Percentiles rank a stretch among this genome's conserved stretches.
phyloP scores from a whole-genome alignment of 192 early-diverging fungal species.

The Coemansia sp. region DNA sequence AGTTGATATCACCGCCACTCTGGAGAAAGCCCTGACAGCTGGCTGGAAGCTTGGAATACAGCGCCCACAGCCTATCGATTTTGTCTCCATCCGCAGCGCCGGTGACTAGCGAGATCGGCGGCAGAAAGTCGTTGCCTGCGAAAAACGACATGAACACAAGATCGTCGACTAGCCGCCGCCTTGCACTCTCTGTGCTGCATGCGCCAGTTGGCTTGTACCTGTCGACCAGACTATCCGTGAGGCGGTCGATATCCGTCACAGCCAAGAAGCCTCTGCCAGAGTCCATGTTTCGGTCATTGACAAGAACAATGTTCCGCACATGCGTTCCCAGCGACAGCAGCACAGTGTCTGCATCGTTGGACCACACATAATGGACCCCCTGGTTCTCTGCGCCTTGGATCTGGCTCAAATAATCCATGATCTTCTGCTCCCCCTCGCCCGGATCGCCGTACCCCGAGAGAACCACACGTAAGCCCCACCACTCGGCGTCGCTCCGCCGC shows the following conservation, averaged over 20 bases:
- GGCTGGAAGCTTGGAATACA: slow-evolving; percentile 38
- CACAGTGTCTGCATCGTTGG: slow-evolving; percentile 92
- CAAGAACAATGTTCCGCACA: slow-evolving; percentile 85
- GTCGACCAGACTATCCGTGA: slow-evolving; percentile 59
- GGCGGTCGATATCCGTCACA: slow-evolving; percentile 14
- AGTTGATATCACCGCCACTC: slow-evolving; percentile 55
- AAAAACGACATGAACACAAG: slow-evolving; percentile 91
- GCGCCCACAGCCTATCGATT: slow-evolving; percentile 57
- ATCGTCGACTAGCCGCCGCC: slow-evolving; percentile 76
- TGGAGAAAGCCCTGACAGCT: slow-evolving; percentile 45
- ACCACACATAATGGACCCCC: slow-evolving; percentile 70
- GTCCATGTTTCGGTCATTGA: slow-evolving; percentile 77
- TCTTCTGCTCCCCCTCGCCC: slow-evolving; percentile 99
- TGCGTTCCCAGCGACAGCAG: slow-evolving; percentile 92
- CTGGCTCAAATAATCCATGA: slow-evolving; percentile 91
- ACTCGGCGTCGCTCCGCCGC: slow-evolving; percentile 71
- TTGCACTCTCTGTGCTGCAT: background rate
- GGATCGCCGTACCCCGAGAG: slow-evolving; percentile 89
- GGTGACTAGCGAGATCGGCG: slow-evolving; percentile 27
- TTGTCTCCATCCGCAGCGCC: slow-evolving; percentile 54
- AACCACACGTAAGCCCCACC: slow-evolving; percentile 81
- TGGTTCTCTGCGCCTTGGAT: slow-evolving; percentile 74
- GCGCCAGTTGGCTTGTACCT: slow-evolving; percentile 63
- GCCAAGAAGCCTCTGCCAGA: slow-evolving; percentile 14
- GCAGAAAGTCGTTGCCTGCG: slow-evolving; percentile 95